Evolutionary conservation across 2,329 filamentous ascomycete genomes (phyloP).

Genomic region (Ceratocystis papillata): DNA sequence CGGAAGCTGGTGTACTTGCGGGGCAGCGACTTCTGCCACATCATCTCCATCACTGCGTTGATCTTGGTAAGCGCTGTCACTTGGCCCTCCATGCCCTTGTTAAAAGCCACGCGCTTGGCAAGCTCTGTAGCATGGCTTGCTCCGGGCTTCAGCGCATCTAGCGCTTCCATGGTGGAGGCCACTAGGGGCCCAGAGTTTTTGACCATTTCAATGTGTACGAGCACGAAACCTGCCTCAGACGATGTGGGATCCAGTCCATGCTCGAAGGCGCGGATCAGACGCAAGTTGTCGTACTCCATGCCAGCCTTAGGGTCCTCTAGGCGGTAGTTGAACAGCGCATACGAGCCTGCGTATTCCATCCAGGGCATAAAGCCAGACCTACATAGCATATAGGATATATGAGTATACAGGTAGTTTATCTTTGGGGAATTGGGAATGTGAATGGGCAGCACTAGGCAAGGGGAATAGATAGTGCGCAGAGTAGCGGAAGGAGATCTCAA

Average conservation of each 20-base stretch:
- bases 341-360: slow-evolving; percentile 70
- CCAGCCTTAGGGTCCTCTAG: slow-evolving; percentile 46
- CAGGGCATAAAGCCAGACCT: slow-evolving; percentile 73
- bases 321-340: slow-evolving; percentile 58
- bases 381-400: not conserved
- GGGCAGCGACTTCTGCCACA: slow-evolving; percentile 85
- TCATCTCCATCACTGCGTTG: slow-evolving; percentile 70
- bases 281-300: slow-evolving; percentile 56
- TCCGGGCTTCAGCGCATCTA: slow-evolving; percentile 41
- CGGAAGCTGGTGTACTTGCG: slow-evolving; percentile 79
- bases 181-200: slow-evolving; percentile 71
- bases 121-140: slow-evolving; percentile 26
- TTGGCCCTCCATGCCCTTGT: slow-evolving; percentile 51
- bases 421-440: no score
- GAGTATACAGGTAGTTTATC: not conserved
- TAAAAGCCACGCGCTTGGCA: slow-evolving; percentile 47
- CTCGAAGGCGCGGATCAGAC: slow-evolving; percentile 84
- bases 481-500: not conserved
- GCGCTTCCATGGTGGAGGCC: slow-evolving; percentile 55
- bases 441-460: no score
- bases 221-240: slow-evolving; percentile 90
- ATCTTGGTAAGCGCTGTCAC: slow-evolving; percentile 47
- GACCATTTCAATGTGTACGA: slow-evolving; percentile 94
- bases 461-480: not conserved
- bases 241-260: slow-evolving; percentile 74